Percentiles rank a stretch among this genome's conserved stretches.
Evolutionary conservation across 352 stramenopile genomes (phyloP).

Genomic region (Globisporangium sylvaticum): DNA sequence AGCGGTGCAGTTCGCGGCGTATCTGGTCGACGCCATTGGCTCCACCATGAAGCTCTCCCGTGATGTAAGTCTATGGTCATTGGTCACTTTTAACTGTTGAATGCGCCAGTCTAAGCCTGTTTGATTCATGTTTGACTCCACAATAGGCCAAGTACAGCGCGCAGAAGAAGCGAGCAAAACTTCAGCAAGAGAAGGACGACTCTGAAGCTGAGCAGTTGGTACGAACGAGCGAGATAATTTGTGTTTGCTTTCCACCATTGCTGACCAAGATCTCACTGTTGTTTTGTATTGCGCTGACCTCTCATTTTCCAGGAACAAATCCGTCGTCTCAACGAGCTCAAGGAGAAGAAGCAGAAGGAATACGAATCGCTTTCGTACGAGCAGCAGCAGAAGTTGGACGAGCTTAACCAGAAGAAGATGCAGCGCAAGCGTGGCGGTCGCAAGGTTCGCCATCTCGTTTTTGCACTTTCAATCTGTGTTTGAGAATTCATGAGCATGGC

Average conservation of each 20-base stretch:
- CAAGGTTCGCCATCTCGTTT: slow-evolving; percentile 38
- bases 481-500: background rate
- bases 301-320: too few species aligned
- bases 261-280: background rate
- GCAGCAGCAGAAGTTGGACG: slow-evolving; percentile 75
- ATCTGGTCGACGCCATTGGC: slow-evolving; percentile 60
- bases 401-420: slow-evolving; percentile 64
- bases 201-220: slow-evolving; percentile 29
- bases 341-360: slow-evolving; percentile 78
- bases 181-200: slow-evolving; percentile 45
- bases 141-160: slow-evolving; percentile 64
- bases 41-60: slow-evolving; percentile 75
- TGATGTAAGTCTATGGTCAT: slow-evolving; percentile 36
- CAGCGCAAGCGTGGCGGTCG: slow-evolving; percentile 61
- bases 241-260: background rate
- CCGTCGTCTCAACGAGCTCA: slow-evolving; percentile 45
- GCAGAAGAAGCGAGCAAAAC: slow-evolving; percentile 71
- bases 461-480: background rate
- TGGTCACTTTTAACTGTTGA: background rate
- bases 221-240: slow-evolving; percentile 5
- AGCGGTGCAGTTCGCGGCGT: slow-evolving; percentile 38
- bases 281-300: too few species aligned
- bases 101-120: background rate
- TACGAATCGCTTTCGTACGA: slow-evolving; percentile 79
- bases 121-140: background rate